Base-by-base conservation (phyloP, 768 basidiomycete species). In the Suillus subalutaceus region DNA sequence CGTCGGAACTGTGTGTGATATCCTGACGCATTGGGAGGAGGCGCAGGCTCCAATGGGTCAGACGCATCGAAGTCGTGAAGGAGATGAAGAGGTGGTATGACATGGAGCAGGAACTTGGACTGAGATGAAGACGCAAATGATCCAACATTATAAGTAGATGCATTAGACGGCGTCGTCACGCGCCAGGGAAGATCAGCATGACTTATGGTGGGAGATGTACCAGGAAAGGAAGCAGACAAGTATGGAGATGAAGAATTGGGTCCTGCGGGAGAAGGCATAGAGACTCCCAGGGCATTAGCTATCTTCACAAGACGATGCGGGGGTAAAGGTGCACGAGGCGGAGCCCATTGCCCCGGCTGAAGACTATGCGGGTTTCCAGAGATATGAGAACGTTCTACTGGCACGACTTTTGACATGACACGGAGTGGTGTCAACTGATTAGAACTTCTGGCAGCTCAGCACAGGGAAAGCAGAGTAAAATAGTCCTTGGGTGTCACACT, bases 251-350 rank as follows among this genome's bases (percentile, higher is more conserved):
- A 67, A 56, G 64, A 55, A 60, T 72, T 78, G 61, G 81, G 78
- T 37, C 83, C 82, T 12, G 59, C 59, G 6, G 92, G 92, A 62
- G 91, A 74, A 0, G 93, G 93, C 0, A 88, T 89, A 4, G 90
- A 83, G 44, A 95, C 88, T 56, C 93, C 93, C 53, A 95, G 87
- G 4, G 93, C 93, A 73, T 94, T 94, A 18, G 92, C 93, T 30
- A 95, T 82, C 70, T 90, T 92, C 43, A 91, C 93, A 12, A 94
- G 86, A 15, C 91, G 84, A 70, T 91, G 85, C 6, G 93, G 92
- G 4, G 92, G 77, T 9, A 94, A 79, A 4, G 93, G 93, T 30
- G 89, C 76, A 72, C 86, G 90, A 65, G 91, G 91, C 7, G 86
- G 86, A 4, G 79, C 80, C 90, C 91, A 90, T 30, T 55, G 53